Percentiles rank a stretch among this genome's conserved stretches.
Evolutionary conservation across 345 rosid genomes (phyloP).

Genomic region (Camelina hispida): DNA sequence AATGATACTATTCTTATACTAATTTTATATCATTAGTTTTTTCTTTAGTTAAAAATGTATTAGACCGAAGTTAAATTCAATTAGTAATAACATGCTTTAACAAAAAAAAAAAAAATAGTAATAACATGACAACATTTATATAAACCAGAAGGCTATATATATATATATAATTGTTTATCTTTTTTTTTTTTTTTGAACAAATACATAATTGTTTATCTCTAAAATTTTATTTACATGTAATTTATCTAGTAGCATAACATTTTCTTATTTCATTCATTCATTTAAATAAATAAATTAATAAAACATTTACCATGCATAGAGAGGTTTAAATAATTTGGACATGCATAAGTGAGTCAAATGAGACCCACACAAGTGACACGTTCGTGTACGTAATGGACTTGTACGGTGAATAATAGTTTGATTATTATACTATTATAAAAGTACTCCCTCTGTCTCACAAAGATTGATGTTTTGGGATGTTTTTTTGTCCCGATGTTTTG

Average conservation of each 20-base stretch:
- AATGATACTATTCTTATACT: background rate
- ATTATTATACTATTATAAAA: slow-evolving; percentile 5
- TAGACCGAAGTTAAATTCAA: background rate
- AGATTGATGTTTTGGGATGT: no score
- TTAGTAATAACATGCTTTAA: background rate
- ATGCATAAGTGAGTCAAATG: slow-evolving; percentile 1
- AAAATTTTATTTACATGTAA: background rate
- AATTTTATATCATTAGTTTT: background rate
- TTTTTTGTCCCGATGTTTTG: no score
- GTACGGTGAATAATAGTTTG: slow-evolving; percentile 39
- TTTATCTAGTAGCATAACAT: background rate
- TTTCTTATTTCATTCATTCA: background rate
- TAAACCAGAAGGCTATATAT: background rate
- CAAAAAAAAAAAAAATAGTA: no score
- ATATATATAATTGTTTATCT: no score
- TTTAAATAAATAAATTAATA: no score
- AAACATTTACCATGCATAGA: background rate
- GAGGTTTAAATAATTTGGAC: background rate
- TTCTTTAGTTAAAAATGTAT: background rate
- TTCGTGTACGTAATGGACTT: slow-evolving; percentile 28
- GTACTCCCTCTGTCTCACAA: no score
- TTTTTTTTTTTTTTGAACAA: no score
- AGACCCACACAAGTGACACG: slow-evolving; percentile 28
- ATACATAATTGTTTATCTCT: background rate
- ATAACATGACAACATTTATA: background rate